A percentile compares a stretch with the other conserved stretches of the same genome.
phyloP scores from a whole-genome alignment of 2,329 filamentous ascomycete genomes.

The Colletotrichum tofieldiae region DNA sequence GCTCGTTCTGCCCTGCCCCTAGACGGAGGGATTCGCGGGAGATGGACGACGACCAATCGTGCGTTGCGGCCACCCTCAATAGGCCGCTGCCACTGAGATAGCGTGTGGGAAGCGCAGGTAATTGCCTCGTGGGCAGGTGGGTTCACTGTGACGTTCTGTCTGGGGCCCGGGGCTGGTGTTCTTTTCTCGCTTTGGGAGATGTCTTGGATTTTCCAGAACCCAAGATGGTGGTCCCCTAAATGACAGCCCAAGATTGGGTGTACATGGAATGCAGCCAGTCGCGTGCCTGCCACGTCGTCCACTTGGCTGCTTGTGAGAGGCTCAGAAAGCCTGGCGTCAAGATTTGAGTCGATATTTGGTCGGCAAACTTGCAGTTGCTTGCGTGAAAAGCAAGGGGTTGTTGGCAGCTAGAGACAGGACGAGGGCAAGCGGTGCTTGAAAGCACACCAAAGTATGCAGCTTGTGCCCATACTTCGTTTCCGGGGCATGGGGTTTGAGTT shows the following conservation, averaged over 20 bases:
- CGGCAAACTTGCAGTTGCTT: conserved; percentile 29
- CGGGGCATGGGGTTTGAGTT: conserved; percentile 8
- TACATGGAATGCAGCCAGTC: conserved; percentile 40
- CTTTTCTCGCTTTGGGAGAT: conserved; percentile 12
- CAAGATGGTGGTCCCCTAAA: conserved; percentile 19
- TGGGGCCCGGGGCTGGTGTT: conserved; percentile 13
- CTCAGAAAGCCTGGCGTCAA: conserved; percentile 30
- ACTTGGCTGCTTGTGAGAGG: conserved; percentile 52
- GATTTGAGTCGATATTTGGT: conserved; percentile 3
- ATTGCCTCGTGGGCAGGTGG: conserved; percentile 37
- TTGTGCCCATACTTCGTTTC: not conserved
- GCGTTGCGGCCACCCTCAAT: conserved; percentile 14
- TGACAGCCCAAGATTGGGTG: conserved; percentile 22
- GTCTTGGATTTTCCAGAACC: conserved; percentile 34
- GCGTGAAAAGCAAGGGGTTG: conserved; percentile 7
- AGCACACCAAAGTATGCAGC: not conserved
- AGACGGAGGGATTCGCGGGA: conserved; percentile 23
- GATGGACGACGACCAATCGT: conserved; percentile 23
- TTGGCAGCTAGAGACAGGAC: conserved; percentile 10
- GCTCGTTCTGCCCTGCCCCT: conserved; percentile 7
- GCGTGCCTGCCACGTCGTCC: conserved; percentile 45
- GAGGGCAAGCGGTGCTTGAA: conserved; percentile 16
- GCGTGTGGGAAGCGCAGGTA: conserved; percentile 27
- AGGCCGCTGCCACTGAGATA: conserved; percentile 28
- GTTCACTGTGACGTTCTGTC: conserved; percentile 31